Percentiles rank a stretch among this genome's conserved stretches.
Conservation (phyloP, 768 basidiomycete genomes). For the Collybia nuda region DNA sequence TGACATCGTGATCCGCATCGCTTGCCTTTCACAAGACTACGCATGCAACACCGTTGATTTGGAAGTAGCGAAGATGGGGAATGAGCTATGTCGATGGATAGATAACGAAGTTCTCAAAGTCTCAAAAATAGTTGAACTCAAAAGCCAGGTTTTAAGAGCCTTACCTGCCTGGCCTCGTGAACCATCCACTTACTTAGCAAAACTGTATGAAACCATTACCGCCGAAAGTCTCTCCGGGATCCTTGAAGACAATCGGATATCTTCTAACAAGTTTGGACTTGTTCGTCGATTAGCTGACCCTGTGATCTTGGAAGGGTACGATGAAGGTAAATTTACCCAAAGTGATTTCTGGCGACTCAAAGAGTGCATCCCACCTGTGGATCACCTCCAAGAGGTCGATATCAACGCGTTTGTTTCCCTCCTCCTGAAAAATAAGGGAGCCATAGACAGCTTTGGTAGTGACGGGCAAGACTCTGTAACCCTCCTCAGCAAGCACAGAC, state of each 20-base stretch:
- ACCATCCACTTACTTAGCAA: constrained; percentile 45
- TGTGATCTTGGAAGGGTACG: constrained; percentile 35
- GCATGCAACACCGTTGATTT: constrained; percentile 28
- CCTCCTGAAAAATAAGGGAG: constrained; percentile 57
- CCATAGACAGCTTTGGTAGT: constrained; percentile 58
- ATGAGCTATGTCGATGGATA: constrained; percentile 61
- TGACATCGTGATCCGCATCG: constrained; percentile 69
- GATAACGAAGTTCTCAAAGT: constrained; percentile 52
- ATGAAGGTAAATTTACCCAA: constrained; percentile 46
- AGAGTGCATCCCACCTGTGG: constrained; percentile 60
- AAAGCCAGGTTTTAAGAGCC: constrained; percentile 48
- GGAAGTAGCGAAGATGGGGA: constrained; percentile 33
- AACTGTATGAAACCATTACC: constrained; percentile 44
- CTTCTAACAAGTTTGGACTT: constrained; percentile 75
- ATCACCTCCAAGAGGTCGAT: constrained; percentile 63
- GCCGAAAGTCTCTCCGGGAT: constrained; percentile 48
- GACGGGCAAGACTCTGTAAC: constrained; percentile 45
- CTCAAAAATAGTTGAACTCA: constrained; percentile 33
- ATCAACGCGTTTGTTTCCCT: constrained; percentile 71
- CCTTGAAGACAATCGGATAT: constrained; percentile 58
- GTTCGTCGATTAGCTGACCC: constrained; percentile 63
- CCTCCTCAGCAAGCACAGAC: constrained; percentile 38
- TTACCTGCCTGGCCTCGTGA: constrained; percentile 78
- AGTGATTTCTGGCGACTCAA: constrained; percentile 86
- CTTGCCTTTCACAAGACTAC: constrained; percentile 59